Percentiles rank a stretch among this genome's conserved stretches.
These are phyloP conservation scores for Epichloe gansuensis DNA, from an alignment of 2,329 filamentous ascomycete species.

Conservation along the genomic window DNA sequence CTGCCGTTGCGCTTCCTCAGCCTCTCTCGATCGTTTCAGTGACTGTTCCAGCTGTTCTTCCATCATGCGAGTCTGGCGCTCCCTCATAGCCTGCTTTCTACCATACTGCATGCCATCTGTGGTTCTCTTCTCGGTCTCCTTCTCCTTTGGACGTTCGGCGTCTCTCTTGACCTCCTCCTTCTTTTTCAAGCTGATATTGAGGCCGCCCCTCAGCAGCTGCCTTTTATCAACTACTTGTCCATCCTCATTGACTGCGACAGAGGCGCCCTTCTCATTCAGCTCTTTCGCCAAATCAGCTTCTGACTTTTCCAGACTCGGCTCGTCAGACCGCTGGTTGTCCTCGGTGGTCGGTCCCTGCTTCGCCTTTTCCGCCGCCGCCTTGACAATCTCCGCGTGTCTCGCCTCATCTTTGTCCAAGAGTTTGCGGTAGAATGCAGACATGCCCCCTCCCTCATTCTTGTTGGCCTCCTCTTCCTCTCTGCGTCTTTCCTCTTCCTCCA, in stretches of 20 bases:
- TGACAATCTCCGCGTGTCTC: constrained; percentile 55
- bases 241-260: constrained; percentile 65
- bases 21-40: constrained; percentile 58
- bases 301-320: constrained; percentile 39
- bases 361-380: constrained; percentile 46
- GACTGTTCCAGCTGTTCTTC: constrained; percentile 63
- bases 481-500: constrained; percentile 59
- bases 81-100: constrained; percentile 54
- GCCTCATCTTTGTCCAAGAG: constrained; percentile 59
- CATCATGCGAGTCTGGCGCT: constrained; percentile 67
- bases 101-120: constrained; percentile 30
- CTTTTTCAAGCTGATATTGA: constrained; percentile 58
- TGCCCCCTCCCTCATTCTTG: constrained; percentile 52
- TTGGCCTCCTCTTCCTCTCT: constrained; percentile 51
- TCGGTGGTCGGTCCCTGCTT: constrained; percentile 23
- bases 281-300: constrained; percentile 54
- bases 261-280: constrained; percentile 47
- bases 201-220: constrained; percentile 61
- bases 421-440: constrained; percentile 67
- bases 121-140: constrained; percentile 20
- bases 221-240: constrained; percentile 74
- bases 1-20: constrained; percentile 50
- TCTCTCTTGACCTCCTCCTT: constrained; percentile 28
- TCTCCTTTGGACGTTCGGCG: constrained; percentile 13
- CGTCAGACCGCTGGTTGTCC: constrained; percentile 17